phyloP scores from a whole-genome alignment of 441 rosid species.

The Croton setiger region DNA sequence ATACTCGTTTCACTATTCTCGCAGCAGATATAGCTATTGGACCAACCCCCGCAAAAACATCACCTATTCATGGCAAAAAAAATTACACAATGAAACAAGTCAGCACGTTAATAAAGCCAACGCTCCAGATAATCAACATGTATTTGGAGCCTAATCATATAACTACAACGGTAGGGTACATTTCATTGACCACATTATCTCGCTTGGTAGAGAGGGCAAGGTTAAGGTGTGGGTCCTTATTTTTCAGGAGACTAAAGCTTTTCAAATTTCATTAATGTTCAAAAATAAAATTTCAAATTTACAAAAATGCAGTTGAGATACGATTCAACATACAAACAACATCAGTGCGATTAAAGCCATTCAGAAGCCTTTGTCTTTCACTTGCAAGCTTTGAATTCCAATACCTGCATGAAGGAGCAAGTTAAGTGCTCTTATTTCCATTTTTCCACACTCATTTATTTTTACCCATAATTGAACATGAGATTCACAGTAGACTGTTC shows the following conservation, averaged over 20 bases:
- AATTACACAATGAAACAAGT: conserved; percentile 5
- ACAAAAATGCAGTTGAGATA: conserved; percentile 19
- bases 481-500: not conserved
- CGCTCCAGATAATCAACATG: not conserved
- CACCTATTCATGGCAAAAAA: conserved; percentile 47
- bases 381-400: conserved; percentile 94
- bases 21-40: conserved; percentile 84
- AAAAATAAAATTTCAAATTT: not conserved
- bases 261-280: not conserved
- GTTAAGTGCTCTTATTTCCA: not conserved
- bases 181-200: not conserved
- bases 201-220: not conserved
- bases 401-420: conserved; percentile 48
- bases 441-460: not conserved
- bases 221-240: not conserved
- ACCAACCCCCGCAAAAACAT: conserved; percentile 85
- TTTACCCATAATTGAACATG: not conserved
- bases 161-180: not conserved
- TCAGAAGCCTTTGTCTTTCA: conserved; percentile 81
- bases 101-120: conserved; percentile 8
- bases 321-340: conserved; percentile 70
- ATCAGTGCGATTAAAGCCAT: conserved; percentile 54
- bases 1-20: conserved; percentile 74
- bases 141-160: not conserved
- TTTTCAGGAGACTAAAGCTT: not conserved